Conservation (phyloP, 805 yeast genomes). For the Wickerhamomyces chambardii region DNA sequence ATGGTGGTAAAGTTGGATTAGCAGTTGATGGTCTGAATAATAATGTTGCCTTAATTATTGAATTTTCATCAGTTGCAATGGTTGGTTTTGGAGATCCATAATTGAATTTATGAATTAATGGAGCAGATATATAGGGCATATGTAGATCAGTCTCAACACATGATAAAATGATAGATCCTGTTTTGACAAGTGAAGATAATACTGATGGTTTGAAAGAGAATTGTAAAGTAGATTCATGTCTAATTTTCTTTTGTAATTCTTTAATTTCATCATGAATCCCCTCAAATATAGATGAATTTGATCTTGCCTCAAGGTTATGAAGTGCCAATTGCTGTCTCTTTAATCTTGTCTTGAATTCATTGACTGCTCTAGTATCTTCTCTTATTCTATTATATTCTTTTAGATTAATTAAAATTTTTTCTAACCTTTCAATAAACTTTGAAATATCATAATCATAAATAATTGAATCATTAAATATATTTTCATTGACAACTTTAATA, state of each 20-base stretch:
- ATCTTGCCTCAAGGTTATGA: too few relatives aligned
- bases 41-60: background rate
- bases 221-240: background rate
- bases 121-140: background rate
- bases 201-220: background rate
- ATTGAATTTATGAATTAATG: background rate
- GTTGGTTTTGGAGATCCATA: background rate
- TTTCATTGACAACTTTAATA: slow-evolving; percentile 26
- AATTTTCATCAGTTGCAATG: background rate
- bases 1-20: background rate
- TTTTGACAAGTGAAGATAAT: background rate
- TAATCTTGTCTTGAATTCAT: too few relatives aligned
- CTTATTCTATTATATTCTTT: too few relatives aligned
- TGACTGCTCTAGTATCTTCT: background rate
- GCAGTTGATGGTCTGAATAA: background rate
- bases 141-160: background rate
- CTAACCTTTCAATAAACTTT: background rate
- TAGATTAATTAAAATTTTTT: too few relatives aligned
- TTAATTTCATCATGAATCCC: background rate
- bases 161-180: background rate
- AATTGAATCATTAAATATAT: slow-evolving; percentile 1
- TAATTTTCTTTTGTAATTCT: background rate
- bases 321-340: background rate
- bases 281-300: too few relatives aligned
- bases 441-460: slow-evolving; percentile 5